phyloP scores from a whole-genome alignment of 2,329 filamentous ascomycete species.

The Pseudogymnoascus sp. region DNA sequence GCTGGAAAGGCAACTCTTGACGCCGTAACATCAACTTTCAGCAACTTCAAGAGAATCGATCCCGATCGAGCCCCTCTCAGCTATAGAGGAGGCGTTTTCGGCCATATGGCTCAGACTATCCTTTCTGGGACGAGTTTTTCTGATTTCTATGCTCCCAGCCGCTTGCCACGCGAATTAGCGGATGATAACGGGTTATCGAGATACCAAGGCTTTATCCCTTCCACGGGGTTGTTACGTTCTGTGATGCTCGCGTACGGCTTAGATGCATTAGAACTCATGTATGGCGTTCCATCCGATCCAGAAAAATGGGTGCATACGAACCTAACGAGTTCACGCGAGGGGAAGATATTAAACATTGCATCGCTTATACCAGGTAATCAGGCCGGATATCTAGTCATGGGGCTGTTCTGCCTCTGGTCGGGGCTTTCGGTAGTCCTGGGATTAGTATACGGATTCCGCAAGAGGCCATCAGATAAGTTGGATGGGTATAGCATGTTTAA shows the following conservation, averaged over 20 bases:
- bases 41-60: neutral
- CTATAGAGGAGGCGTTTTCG: neutral
- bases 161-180: neutral
- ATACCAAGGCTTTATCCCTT: neutral
- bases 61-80: neutral
- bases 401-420: conserved; percentile 1
- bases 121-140: neutral
- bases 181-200: neutral
- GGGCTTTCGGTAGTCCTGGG: neutral
- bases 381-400: neutral
- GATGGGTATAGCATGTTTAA: conserved; percentile 9
- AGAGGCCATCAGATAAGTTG: neutral
- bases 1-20: neutral
- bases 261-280: neutral
- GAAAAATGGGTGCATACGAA: neutral
- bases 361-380: neutral
- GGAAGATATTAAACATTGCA: neutral
- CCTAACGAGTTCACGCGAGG: neutral
- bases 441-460: conserved; percentile 1
- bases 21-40: neutral
- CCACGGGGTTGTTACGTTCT: neutral
- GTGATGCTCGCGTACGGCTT: neutral
- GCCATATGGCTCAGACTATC: neutral
- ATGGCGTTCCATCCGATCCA: neutral
- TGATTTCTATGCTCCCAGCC: neutral